These are phyloP conservation scores for Penicillium sp. DNA, from an alignment of 2,329 filamentous ascomycete species.

Conservation along the genomic window DNA sequence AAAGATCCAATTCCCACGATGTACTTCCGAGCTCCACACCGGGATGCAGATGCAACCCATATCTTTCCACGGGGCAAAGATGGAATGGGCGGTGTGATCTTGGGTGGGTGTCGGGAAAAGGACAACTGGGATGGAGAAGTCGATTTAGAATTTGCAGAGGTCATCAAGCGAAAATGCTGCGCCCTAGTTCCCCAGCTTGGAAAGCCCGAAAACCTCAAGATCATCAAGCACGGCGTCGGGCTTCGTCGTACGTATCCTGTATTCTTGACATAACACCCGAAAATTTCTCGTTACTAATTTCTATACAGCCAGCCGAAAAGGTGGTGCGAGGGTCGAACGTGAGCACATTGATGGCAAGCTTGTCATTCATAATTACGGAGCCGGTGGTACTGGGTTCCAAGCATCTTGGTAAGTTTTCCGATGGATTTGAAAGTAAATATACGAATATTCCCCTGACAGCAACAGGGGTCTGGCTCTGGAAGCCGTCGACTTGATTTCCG, in stretches of 20 bases:
- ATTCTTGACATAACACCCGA: not conserved
- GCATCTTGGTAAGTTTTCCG: constrained; percentile 11
- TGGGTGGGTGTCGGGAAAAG: constrained; percentile 13
- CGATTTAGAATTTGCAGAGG: constrained; percentile 14
- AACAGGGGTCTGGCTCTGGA: constrained; percentile 9
- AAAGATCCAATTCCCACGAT: constrained; percentile 13
- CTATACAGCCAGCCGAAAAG: constrained; percentile 11
- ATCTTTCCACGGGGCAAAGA: constrained; percentile 13
- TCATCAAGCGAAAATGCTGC: constrained; percentile 13
- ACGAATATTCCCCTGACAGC: not conserved
- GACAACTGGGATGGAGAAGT: constrained; percentile 13
- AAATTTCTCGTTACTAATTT: constrained; percentile 5
- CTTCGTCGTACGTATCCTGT: constrained; percentile 9
- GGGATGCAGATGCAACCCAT: constrained; percentile 13
- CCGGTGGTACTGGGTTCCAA: constrained; percentile 14
- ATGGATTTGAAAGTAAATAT: not conserved
- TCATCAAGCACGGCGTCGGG: constrained; percentile 9
- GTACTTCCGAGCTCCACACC: constrained; percentile 12
- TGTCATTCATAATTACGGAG: constrained; percentile 12
- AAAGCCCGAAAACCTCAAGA: constrained; percentile 10
- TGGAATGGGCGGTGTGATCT: constrained; percentile 13
- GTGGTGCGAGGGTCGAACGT: constrained; percentile 11
- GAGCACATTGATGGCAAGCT: constrained; percentile 13
- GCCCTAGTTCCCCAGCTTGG: constrained; percentile 11
- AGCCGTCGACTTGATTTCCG: constrained; percentile 8